phyloP scores from a whole-genome alignment of 306 rosid species.

The Vachellia collinsii region DNA sequence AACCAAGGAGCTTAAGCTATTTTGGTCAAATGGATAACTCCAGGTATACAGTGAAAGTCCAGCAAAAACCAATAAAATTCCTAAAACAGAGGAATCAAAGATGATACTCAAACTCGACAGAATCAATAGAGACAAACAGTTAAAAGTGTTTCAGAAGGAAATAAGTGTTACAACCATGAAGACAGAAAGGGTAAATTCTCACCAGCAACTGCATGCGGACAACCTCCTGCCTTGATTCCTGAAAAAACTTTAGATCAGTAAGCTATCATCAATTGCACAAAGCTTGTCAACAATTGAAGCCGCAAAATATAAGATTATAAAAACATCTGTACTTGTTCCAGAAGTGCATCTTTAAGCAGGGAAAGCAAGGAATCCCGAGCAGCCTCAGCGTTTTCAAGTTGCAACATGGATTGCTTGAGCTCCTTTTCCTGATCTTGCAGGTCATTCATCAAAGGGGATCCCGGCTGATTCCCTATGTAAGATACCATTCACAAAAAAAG shows the following conservation, averaged over 20 bases:
- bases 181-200: conserved; percentile 37
- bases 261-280: conserved; percentile 22
- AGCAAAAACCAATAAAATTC: conserved; percentile 7
- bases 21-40: not conserved
- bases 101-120: not conserved
- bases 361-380: conserved; percentile 59
- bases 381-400: conserved; percentile 61
- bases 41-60: conserved; percentile 20
- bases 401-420: conserved; percentile 50
- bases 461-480: conserved; percentile 59
- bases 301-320: conserved; percentile 2
- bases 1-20: not conserved
- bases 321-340: conserved; percentile 58
- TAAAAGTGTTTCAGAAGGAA: not conserved
- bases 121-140: not conserved
- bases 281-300: not conserved
- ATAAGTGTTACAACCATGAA: not conserved
- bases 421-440: conserved; percentile 66
- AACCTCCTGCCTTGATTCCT: conserved; percentile 70
- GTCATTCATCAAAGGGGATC: conserved; percentile 54
- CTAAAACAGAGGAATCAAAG: not conserved
- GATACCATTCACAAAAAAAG: not conserved
- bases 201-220: conserved; percentile 68
- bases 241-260: conserved; percentile 41
- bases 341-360: conserved; percentile 71